Conservation (phyloP, 2,329 filamentous ascomycete genomes). For the Fusarium nodosum region DNA sequence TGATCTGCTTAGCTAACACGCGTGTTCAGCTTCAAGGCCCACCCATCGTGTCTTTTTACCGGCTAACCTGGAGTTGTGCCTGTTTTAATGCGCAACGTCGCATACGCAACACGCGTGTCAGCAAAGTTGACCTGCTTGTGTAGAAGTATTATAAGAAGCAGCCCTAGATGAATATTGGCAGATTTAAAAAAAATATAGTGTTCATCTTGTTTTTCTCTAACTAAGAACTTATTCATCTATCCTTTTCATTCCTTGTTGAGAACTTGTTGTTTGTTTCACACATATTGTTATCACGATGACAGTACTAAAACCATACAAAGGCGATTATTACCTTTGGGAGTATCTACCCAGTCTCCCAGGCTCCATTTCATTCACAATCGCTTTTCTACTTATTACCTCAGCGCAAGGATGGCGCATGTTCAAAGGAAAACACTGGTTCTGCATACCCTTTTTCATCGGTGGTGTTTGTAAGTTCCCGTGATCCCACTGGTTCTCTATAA, state of each 20-base stretch:
- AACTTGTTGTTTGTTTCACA: too few relatives aligned
- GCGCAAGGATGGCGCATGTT: slow-evolving; percentile 59
- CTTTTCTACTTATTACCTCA: slow-evolving; percentile 56
- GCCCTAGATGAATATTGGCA: fast-evolving
- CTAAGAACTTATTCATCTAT: fast-evolving
- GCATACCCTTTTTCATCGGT: slow-evolving; percentile 61
- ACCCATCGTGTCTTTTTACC: neutral
- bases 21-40: slow-evolving; percentile 7
- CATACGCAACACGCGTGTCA: slow-evolving; percentile 40
- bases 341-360: slow-evolving; percentile 60
- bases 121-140: neutral
- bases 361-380: slow-evolving; percentile 62
- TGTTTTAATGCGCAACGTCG: neutral
- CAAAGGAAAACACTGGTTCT: slow-evolving; percentile 63
- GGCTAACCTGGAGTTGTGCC: neutral
- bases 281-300: slow-evolving; percentile 10
- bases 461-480: slow-evolving; percentile 57
- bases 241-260: neutral
- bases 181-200: neutral
- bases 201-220: neutral
- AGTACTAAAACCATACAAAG: slow-evolving; percentile 17
- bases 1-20: slow-evolving; percentile 27
- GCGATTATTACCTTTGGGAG: slow-evolving; percentile 39
- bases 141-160: fast-evolving
- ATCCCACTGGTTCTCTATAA: fast-evolving